A percentile compares a stretch with the other conserved stretches of the same genome.
Evolutionary conservation across 495 filamentous ascomycete species (phyloP).

Genomic region (Hyaloscypha variabilis): DNA sequence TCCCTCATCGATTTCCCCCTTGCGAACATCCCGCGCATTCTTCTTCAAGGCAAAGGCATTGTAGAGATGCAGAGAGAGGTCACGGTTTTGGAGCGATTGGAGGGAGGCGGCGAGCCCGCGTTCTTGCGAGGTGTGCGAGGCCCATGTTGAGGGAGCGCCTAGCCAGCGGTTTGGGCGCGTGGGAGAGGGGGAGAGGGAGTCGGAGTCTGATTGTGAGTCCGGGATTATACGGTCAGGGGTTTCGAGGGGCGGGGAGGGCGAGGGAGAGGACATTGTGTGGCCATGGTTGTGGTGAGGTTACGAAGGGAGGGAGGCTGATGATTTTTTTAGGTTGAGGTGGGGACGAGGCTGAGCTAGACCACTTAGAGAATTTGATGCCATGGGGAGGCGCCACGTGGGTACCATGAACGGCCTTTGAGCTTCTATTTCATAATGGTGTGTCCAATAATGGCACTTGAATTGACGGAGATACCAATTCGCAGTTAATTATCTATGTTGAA

Average conservation of each 20-base stretch:
- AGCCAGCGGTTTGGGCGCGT: constrained; percentile 49
- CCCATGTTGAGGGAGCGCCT: constrained; percentile 64
- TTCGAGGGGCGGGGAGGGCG: background rate
- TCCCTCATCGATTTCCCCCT: constrained; percentile 33
- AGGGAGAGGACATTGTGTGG: background rate
- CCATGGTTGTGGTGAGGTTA: background rate
- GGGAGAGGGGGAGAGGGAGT: background rate
- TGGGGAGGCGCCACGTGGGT: background rate
- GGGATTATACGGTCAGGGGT: background rate
- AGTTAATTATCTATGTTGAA: background rate
- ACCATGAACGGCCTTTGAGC: background rate
- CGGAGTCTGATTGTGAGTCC: background rate
- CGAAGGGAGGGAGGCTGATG: background rate
- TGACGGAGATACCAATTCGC: background rate
- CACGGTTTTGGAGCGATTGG: constrained; percentile 54
- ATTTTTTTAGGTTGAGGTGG: background rate
- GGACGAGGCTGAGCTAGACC: background rate
- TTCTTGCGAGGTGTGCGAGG: constrained; percentile 57
- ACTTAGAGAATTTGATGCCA: too few species aligned
- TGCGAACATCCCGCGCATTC: constrained; percentile 30
- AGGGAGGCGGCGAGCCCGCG: constrained; percentile 58
- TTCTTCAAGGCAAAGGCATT: constrained; percentile 67
- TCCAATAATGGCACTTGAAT: background rate
- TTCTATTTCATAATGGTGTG: background rate
- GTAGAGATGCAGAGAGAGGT: constrained; percentile 77